phyloP scores from a whole-genome alignment of 768 basidiomycete species.

The Mycena kentingensis region DNA sequence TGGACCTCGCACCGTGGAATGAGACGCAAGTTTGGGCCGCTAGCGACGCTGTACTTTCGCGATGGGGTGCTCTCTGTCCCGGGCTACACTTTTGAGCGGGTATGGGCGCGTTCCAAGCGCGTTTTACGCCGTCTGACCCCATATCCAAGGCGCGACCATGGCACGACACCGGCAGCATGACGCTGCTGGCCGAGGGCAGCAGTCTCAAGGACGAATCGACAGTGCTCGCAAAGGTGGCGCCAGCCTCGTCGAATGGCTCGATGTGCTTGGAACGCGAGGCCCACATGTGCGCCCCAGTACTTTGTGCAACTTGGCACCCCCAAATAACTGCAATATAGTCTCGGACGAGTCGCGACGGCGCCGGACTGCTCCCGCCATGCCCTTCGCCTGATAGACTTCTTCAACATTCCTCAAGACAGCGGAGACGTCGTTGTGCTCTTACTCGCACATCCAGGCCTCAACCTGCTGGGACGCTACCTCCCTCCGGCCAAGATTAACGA shows the following conservation, averaged over 20 bases:
- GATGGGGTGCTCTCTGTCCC: slow-evolving; percentile 65
- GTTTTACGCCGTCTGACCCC: slow-evolving; percentile 9
- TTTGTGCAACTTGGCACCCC: slow-evolving; percentile 2
- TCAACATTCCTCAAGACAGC: slow-evolving; percentile 63
- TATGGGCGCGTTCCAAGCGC: slow-evolving; percentile 23
- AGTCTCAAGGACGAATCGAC: slow-evolving; percentile 70
- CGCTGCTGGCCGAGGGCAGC: slow-evolving; percentile 65
- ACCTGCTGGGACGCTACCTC: slow-evolving; percentile 70
- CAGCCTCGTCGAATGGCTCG: slow-evolving; percentile 70
- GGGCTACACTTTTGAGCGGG: slow-evolving; percentile 73
- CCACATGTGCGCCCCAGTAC: slow-evolving; percentile 59
- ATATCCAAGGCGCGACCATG: slow-evolving; percentile 58
- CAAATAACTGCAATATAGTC: slow-evolving; percentile 33
- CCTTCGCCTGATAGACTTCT: slow-evolving; percentile 62
- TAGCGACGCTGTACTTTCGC: slow-evolving; percentile 60
- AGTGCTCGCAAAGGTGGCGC: slow-evolving; percentile 73
- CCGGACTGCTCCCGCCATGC: slow-evolving; percentile 55
- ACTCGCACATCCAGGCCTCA: slow-evolving; percentile 68
- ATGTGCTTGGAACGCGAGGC: slow-evolving; percentile 74
- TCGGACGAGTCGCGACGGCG: slow-evolving; percentile 50
- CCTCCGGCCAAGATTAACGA: slow-evolving; percentile 68
- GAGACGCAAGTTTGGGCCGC: slow-evolving; percentile 59
- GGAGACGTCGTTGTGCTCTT: slow-evolving; percentile 75
- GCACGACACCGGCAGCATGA: slow-evolving; percentile 76
- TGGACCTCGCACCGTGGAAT: slow-evolving; percentile 28